phyloP scores from a whole-genome alignment of 2,329 filamentous ascomycete genomes.

The Colletotrichum higginsianum region DNA sequence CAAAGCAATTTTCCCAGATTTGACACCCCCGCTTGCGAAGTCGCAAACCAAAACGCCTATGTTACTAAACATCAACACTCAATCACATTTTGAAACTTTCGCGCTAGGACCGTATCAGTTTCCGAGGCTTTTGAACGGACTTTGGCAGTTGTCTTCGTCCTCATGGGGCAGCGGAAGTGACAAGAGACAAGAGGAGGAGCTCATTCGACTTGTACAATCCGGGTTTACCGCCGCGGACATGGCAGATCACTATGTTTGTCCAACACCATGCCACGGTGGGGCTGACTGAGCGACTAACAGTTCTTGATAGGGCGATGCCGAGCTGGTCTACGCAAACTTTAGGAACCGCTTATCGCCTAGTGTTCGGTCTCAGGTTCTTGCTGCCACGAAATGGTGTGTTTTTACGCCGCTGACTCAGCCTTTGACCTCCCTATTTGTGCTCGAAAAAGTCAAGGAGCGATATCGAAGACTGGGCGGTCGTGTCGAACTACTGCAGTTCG shows the following conservation, averaged over 20 bases:
- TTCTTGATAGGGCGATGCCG: constrained; percentile 51
- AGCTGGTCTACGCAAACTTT: constrained; percentile 53
- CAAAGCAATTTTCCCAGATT: constrained; percentile 46
- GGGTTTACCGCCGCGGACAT: constrained; percentile 52
- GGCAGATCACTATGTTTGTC: constrained; percentile 54
- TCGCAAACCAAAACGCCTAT: constrained; percentile 17
- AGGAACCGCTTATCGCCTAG: constrained; percentile 47
- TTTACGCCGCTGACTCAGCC: constrained; percentile 47
- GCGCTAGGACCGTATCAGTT: constrained; percentile 42
- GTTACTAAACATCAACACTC: background rate
- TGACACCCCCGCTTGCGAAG: background rate
- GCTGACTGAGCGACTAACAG: background rate
- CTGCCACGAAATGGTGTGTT: constrained; percentile 55
- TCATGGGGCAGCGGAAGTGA: constrained; percentile 48
- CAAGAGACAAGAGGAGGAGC: constrained; percentile 46
- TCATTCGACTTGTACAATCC: constrained; percentile 45
- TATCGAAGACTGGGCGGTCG: constrained; percentile 50
- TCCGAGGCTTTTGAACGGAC: constrained; percentile 49
- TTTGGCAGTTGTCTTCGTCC: constrained; percentile 52
- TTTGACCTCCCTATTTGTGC: constrained; percentile 48
- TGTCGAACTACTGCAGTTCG: constrained; percentile 54
- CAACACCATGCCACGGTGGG: too few species aligned
- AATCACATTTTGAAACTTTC: constrained; percentile 45
- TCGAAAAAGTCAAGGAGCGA: constrained; percentile 50
- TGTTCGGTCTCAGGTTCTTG: constrained; percentile 45